phyloP scores from a whole-genome alignment of 257 asterid genomes.

The Anisodus tanguticus region DNA sequence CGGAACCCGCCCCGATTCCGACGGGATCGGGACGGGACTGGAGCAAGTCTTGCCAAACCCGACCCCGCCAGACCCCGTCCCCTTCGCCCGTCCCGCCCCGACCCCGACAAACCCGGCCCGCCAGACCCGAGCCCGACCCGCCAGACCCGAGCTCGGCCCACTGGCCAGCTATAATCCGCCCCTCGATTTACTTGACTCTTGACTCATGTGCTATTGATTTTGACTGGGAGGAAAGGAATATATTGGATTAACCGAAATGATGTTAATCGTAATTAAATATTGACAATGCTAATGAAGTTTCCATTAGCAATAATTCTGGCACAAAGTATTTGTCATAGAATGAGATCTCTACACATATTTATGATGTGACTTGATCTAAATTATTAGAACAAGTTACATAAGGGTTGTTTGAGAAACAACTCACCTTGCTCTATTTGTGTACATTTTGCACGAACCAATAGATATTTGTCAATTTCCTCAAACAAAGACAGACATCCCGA shows the following conservation, averaged over 20 bases:
- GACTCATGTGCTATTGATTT: neutral
- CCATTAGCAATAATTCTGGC: neutral
- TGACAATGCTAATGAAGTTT: neutral
- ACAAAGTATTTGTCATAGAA: conserved; percentile 24
- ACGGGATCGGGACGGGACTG: no score
- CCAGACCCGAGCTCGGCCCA: no score
- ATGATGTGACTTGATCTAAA: neutral
- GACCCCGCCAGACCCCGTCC: no score
- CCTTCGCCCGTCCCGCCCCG: no score
- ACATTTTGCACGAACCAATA: conserved; percentile 24
- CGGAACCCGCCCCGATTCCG: no score
- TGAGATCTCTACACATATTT: neutral
- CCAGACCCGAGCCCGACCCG: no score
- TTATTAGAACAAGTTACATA: conserved; percentile 1
- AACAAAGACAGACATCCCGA: neutral
- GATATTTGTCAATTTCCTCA: conserved; percentile 7
- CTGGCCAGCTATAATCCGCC: no score
- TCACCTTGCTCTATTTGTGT: conserved; percentile 22
- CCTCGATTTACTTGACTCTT: neutral
- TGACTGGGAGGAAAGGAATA: neutral
- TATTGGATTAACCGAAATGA: conserved; percentile 16
- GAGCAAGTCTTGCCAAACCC: no score
- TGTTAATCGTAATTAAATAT: neutral
- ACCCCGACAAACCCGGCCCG: no score
- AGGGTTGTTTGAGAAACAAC: neutral